Percentiles rank a stretch among this genome's conserved stretches.
These are phyloP conservation scores for Allium sativum DNA, from an alignment of 106 monocot species.

Conservation along the genomic window DNA sequence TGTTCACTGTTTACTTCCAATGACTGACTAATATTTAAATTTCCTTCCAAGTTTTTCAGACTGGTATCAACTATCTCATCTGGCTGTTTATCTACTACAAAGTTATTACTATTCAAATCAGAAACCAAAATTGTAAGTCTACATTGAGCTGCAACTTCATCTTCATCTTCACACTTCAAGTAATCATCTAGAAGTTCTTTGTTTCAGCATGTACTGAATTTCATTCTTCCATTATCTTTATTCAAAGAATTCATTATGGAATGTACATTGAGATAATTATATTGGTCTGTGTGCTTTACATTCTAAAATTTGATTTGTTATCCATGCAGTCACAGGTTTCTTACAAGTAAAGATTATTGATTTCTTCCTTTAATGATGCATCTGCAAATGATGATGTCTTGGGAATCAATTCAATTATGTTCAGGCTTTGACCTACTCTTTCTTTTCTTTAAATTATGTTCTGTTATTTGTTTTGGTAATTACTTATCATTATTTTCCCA, in stretches of 20 bases:
- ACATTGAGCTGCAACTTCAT: constrained; percentile 4
- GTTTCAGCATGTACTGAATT: too few species aligned
- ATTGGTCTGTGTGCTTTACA: too few species aligned
- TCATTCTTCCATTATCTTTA: too few species aligned
- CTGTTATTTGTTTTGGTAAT: too few species aligned
- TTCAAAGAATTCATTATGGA: too few species aligned
- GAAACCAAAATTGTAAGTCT: neutral
- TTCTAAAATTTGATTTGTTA: too few species aligned
- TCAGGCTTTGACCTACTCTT: too few species aligned
- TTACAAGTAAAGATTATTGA: constrained; percentile 65
- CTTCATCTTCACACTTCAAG: constrained; percentile 7
- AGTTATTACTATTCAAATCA: neutral
- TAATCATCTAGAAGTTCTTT: too few species aligned
- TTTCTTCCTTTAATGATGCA: constrained; percentile 48
- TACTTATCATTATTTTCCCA: too few species aligned
- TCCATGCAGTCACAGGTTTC: constrained; percentile 81
- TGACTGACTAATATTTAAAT: neutral
- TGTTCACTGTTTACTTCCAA: constrained; percentile 3
- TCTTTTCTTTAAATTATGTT: too few species aligned
- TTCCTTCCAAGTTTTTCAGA: constrained; percentile 6
- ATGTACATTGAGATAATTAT: too few species aligned
- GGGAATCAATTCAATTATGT: constrained; percentile 53
- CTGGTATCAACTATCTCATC: neutral
- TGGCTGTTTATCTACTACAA: neutral
- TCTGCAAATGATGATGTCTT: constrained; percentile 37